Evolutionary conservation across 768 basidiomycete genomes (phyloP).

Genomic region (Amanita pallidorosea): DNA sequence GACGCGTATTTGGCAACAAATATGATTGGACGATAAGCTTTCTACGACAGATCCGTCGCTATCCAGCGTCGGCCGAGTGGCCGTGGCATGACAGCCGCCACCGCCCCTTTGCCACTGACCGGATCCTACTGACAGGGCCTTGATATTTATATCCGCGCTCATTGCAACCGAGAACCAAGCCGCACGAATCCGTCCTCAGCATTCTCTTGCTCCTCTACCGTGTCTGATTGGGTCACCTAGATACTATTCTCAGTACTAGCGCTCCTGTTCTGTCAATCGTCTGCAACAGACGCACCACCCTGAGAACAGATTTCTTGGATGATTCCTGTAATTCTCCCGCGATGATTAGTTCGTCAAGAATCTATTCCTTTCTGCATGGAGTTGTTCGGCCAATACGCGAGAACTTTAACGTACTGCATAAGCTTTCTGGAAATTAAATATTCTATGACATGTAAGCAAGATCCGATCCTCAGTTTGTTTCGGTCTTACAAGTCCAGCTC

Average conservation of each 20-base stretch:
- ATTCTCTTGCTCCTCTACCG: conserved; percentile 77
- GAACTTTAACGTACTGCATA: conserved; percentile 54
- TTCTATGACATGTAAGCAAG: conserved; percentile 34
- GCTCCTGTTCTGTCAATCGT: conserved; percentile 25
- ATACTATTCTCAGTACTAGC: no score
- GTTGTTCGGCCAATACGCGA: not conserved
- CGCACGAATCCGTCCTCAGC: conserved; percentile 74
- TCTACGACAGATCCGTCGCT: conserved; percentile 7
- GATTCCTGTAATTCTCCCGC: conserved; percentile 97
- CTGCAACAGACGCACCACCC: conserved; percentile 24
- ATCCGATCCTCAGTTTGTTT: not conserved
- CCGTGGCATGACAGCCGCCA: not conserved
- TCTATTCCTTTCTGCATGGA: conserved; percentile 24
- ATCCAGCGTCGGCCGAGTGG: not conserved
- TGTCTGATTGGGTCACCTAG: conserved; percentile 80
- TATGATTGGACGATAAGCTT: conserved; percentile 36
- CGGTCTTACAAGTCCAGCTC: conserved; percentile 84
- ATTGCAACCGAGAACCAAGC: conserved; percentile 40
- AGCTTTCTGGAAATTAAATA: conserved; percentile 99
- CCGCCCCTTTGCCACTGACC: not conserved
- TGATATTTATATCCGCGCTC: conserved; percentile 16
- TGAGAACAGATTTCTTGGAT: conserved; percentile 82
- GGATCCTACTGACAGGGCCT: conserved; percentile 34
- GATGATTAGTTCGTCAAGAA: conserved; percentile 94
- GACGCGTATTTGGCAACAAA: conserved; percentile 17